Evolutionary conservation across 2,329 filamentous ascomycete species (phyloP), one percentile per base, ranked within the genome.

Genomic region (Metarhizium brunneum): DNA sequence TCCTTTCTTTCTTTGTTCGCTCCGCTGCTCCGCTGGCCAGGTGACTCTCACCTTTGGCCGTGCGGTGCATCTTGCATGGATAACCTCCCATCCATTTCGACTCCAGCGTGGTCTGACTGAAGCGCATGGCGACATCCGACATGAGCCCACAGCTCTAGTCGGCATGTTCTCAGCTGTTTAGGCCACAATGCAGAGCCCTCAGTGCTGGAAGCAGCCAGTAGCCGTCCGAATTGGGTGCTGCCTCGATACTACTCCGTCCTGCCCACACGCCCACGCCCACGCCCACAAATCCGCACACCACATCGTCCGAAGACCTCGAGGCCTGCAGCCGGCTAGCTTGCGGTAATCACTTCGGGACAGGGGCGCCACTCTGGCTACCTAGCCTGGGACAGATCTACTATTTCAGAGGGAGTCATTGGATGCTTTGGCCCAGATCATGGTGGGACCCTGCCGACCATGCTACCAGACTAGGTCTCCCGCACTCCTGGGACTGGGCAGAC

Each of bases 401-500:
- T 48, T 49, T 29, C 36, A 13, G 32, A n/a, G 14, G n/a, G n/a
- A 45, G n/a, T 35, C 47, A 49, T 38, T 50, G 55, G 42, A 53
- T n/a, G 40, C 38, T 20, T 50, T 29, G 42, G 13, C 36, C 54
- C 45, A 36, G 54, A 53, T 45, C 38, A 30, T 47, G 20, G 40
- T 32, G 32, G 54, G 50, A 25, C 49, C 50, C 32, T 40, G 45
- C 50, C 47, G 50, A 45, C 52, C 47, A 53, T 50, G 50, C 45
- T 56, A 45, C 50, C 50, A 53, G 48, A 50, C 50, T 25, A 25
- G 54, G 50, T 42, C 52, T 53, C 45, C 54, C 54, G 47, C 54
- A 50, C 47, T 53, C 45, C 50, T 56, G 55, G 55, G 55, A 54
- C 51, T 53, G 51, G 43, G 40, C 36, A 29, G 25, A n/a, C 47